Evolutionary conservation across 768 basidiomycete genomes (phyloP), one percentile per base, ranked within the genome.

Genomic region (Boletus speciosus): DNA sequence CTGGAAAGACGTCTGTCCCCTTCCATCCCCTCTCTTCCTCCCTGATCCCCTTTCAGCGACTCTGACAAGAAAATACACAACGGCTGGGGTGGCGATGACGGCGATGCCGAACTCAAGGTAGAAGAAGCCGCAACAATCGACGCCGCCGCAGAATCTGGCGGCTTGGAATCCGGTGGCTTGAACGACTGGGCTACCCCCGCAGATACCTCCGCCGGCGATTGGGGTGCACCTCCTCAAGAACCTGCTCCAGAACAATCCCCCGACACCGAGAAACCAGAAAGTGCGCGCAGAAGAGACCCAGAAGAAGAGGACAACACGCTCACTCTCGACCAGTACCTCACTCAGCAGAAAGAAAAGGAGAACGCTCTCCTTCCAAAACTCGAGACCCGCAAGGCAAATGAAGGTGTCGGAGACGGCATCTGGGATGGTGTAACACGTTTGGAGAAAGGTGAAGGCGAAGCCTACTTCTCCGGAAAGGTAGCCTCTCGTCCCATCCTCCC

Each of bases 251-350:
- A 69, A 56, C 44, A 72, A 68, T 62, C 66, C 62, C 59, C 68
- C 52, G 72, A 62, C 67, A 78, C 61, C 6, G 68, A 72, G 8
- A 72, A 73, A 49, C 70, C 69, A 34, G 76, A 78, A 16, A 54
- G 72, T 43, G 57, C 70, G 6, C 73, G 73, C 67, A 62, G 71
- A 56, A 79, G 72, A 61, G 81, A 90, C 66, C 76, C 72, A 19
- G 93, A 94, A 62, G 92, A 94, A 67, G 90, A 93, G 70, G 93
- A 95, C 73, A 91, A 93, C 74, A 93, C 91, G 41, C 82, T 97
- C 66, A 95, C 95, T 39, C 81, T 94, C 67, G 95, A 97, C 47
- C 88, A 98, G 70, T 98, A 94, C 77, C 78, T 90, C 56, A 88
- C 92, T 61, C 84, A 92, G 73, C 78, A 88, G 71, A 84, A 82